Percentiles rank a stretch among this genome's conserved stretches.
These are phyloP conservation scores for Aspergillus saccharolyticus DNA, from an alignment of 495 filamentous ascomycete species.

Conservation along the genomic window DNA sequence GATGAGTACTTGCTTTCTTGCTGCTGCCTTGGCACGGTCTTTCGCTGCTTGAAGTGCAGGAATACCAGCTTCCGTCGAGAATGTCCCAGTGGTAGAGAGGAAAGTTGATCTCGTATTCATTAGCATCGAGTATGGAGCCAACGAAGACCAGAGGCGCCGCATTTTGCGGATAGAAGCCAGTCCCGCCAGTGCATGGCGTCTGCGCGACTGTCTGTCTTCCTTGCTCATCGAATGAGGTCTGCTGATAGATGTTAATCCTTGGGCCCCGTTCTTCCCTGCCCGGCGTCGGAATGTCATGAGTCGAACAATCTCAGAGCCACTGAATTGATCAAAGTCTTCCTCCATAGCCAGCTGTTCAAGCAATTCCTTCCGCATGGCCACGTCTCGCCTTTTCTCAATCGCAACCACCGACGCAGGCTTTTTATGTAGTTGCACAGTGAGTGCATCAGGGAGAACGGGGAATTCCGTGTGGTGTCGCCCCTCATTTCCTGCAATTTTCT, in stretches of 20 bases:
- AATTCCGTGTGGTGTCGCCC: slow-evolving; percentile 6
- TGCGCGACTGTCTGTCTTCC: slow-evolving; percentile 1
- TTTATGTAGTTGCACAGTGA: slow-evolving; percentile 35
- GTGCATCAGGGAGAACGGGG: slow-evolving; percentile 27
- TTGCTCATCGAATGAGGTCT: slow-evolving; percentile 16
- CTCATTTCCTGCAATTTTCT: neutral
- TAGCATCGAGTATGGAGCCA: slow-evolving; percentile 35
- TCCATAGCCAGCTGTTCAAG: slow-evolving; percentile 22
- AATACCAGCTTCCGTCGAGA: slow-evolving; percentile 30
- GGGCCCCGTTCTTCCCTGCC: slow-evolving; percentile 7
- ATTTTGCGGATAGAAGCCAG: slow-evolving; percentile 6
- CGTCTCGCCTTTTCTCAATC: slow-evolving; percentile 28
- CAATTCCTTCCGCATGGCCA: slow-evolving; percentile 25
- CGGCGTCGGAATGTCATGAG: slow-evolving; percentile 31
- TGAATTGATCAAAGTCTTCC: slow-evolving; percentile 8
- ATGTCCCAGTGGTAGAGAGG: slow-evolving; percentile 41
- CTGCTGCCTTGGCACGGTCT: neutral
- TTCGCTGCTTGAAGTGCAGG: slow-evolving; percentile 10
- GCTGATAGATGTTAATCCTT: slow-evolving; percentile 23
- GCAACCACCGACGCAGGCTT: slow-evolving; percentile 32
- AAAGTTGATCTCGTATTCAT: slow-evolving; percentile 45
- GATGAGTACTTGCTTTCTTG: neutral
- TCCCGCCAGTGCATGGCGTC: neutral
- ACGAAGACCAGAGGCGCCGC: slow-evolving; percentile 19
- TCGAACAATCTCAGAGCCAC: slow-evolving; percentile 22